Base-by-base conservation (phyloP, 1,284 basidiomycete genomes). In the Moesziomyces sp. region DNA sequence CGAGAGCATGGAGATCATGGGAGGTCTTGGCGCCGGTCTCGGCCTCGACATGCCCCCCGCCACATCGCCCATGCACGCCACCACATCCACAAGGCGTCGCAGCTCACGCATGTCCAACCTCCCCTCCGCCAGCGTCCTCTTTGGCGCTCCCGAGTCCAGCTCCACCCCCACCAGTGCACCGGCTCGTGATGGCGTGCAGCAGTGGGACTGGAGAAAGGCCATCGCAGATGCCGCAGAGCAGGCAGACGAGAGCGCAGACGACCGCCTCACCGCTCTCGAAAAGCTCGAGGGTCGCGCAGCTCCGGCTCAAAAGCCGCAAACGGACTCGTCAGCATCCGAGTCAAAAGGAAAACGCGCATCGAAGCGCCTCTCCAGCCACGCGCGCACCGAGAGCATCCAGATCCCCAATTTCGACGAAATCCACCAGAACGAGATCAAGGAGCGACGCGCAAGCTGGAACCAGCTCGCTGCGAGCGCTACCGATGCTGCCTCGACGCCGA, bases 1-100 rank as follows among this genome's bases (percentile, higher is more conserved):
- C n/a, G 77, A 81, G 42, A 79, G 76, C 54, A 79, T 81, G 63
- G 80, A 81, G 57, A 75, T 81, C 56, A 81, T 81, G 78, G 75
- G 77, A 23, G 79, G 79, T 44, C 34, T 81, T 38, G 64, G 64
- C 35, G 67, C 75, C 21, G 79, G 79, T 13, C 53, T 81, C 9
- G 65, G 65, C 9, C 43, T 69, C 14, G 75, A 72, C n/a, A 69
- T 66, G 21, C 19, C 53, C 42, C 50, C 24, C 13, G 16, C 58
- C 8, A 40, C 59, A 14, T 34, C 47, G 28, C 47, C 59, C 7
- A 18, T 59, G 49, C 61, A 67, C 43, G 60, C 60, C 1, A 23
- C 62, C 43, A 55, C 30, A 11, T 52, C 60, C 7, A 49, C 54
- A 5, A 57, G 66, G 30, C 61, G 74, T 35, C 57, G 68, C 49